Base-by-base conservation (phyloP, 192 early-diverging fungal genomes). In the Linnemannia elongata region DNA sequence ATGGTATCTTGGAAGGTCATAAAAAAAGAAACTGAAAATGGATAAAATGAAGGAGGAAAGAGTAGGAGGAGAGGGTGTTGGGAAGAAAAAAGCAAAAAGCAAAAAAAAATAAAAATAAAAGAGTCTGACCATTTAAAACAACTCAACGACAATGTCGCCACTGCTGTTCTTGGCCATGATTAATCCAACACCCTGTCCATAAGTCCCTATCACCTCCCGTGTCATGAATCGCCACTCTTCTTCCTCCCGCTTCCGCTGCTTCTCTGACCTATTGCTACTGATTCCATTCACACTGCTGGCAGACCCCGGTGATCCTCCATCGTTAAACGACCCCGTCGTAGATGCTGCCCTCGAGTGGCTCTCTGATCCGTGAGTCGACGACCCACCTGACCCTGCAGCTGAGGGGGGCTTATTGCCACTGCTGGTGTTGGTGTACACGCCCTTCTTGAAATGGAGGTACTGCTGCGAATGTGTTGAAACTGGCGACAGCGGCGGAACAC, bases 151-250 rank as follows among this genome's bases (percentile, higher is more conserved):
- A 22, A 87, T 87, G 15, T 87, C 79, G 0, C 79, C 85, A 77
- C 85, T 87, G 42, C 85, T 87, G 68, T 87, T 87, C 76, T 87
- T 87, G 72, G 27, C 74, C 79, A 87, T 87, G 13, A 87, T 45
- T 63, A 87, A 57, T 0, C 85, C 85, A 44, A 80, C 45, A 41
- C 85, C 85, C 4, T 81, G 47, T 1, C 85, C 85, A 75, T 78
- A 75, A 7, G 66, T 81, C 1, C 85, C 85, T 38, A 87, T 87
- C 70, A 87, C 8, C 76, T 87, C 85, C 35, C 79, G 30, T 0
- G 85, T 81, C 17, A 87, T 75, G 6, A 81, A 66, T 7, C 57
- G 76, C n/a, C 78, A 79, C 68, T 78, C 77, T 1, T 87, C 79
- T 12, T 86, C 81, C 22, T 82, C 83, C 47, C 77, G 73, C 57